Evolutionary conservation across 306 rosid species (phyloP), one percentile per base, ranked within the genome.

Genomic region (Cicer bijugum): DNA sequence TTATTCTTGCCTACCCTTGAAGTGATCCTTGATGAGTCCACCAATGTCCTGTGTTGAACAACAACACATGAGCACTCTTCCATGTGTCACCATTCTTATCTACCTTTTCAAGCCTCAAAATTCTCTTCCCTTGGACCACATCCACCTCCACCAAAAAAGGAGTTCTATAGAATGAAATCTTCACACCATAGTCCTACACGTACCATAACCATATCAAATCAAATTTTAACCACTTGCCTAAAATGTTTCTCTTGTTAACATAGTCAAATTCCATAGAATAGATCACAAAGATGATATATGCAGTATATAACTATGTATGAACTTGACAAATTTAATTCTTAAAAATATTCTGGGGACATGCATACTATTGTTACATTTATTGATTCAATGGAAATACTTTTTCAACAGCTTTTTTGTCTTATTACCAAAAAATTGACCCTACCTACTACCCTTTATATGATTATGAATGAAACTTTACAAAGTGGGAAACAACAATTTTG

Each of bases 11-110:
- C 50, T 70, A 91, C 99, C 96, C 97, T 82, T 91, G 92, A 58
- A 94, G 90, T 64, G 88, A 82, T 14, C 99, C 97, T 62, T 71
- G 75, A 84, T 94, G 99, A 71, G 43, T 86, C 96, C 96, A 94
- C 99, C 97, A 94, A 74, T 94, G 99, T 10, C 99, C 99, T 23
- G 97, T 88, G 89, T 94, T 87, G 65, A 94, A 94, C 14, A 92
- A 89, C 19, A 94, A 50, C 56, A 94, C 91, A 74, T 94, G 96
- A 55, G 89, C 99, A 12, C 28, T 71, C 52, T 9, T 80, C 99
- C 99, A 94, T 1, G 75, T 74, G 0, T 82, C 80, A 76, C 91
- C 89, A 79, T 91, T 88, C 61, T 81, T 87, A 58, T 81, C 84
- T 8, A 88, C 81, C 67, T 91, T 85, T 4, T 91, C 96, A 48